Conservation (phyloP, 2,329 filamentous ascomycete genomes). For the Botrytis sinoallii region DNA sequence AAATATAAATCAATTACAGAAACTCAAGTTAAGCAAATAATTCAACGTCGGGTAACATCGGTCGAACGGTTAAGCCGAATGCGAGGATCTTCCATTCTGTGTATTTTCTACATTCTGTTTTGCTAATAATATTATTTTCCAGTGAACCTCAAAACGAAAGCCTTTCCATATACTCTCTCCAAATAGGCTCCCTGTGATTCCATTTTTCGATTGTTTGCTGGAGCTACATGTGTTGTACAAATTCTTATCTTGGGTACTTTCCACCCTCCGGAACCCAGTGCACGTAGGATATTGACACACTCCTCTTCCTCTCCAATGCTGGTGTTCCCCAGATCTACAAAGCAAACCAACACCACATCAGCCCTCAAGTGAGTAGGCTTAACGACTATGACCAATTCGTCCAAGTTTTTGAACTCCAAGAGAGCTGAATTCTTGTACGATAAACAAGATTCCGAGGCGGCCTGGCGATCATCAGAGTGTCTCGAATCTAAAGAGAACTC, state of each 20-base stretch:
- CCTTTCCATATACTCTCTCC: neutral
- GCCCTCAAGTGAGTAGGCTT: neutral
- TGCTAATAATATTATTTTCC: neutral
- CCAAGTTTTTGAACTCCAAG: neutral
- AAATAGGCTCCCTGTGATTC: neutral
- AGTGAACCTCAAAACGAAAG: neutral
- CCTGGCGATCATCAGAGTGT: neutral
- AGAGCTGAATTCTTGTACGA: neutral
- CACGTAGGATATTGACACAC: neutral
- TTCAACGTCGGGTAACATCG: neutral
- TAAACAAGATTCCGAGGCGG: neutral
- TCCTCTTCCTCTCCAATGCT: neutral
- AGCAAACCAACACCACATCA: neutral
- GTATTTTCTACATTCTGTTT: neutral
- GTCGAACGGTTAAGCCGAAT: neutral
- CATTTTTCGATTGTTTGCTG: neutral
- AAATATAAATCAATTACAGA: accelerated
- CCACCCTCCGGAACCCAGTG: neutral
- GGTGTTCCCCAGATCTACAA: neutral
- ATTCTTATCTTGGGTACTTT: neutral
- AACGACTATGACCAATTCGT: neutral
- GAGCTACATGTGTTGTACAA: neutral
- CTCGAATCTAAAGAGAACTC: neutral
- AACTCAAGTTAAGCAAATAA: neutral
- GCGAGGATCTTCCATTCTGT: neutral